Conservation (phyloP, 1,139 yeast species). For the Scheffersomyces titani region DNA sequence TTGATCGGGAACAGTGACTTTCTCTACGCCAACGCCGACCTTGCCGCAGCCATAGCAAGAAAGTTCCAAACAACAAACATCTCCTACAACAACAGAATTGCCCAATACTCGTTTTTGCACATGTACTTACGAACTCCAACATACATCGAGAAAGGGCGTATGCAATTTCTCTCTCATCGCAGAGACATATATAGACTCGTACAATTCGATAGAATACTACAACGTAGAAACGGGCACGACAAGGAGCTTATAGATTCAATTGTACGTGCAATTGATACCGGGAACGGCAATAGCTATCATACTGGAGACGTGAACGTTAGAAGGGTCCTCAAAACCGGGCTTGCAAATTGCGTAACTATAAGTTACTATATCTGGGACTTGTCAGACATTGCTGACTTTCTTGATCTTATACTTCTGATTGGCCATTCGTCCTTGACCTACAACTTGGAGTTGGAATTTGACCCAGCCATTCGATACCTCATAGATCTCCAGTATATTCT, state of each 20-base stretch:
- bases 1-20: background rate
- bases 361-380: conserved; percentile 23
- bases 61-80: conserved; percentile 7
- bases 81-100: conserved; percentile 13
- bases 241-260: background rate
- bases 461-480: conserved; percentile 16
- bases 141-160: conserved; percentile 9
- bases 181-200: conserved; percentile 3
- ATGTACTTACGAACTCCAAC: conserved; percentile 15
- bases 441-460: conserved; percentile 25
- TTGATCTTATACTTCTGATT: conserved; percentile 7
- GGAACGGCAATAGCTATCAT: background rate
- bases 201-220: conserved; percentile 5
- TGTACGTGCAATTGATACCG: background rate
- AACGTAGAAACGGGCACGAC: background rate
- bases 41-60: conserved; percentile 3
- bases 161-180: conserved; percentile 6
- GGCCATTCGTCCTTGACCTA: conserved; percentile 6
- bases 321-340: background rate
- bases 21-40: background rate
- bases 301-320: background rate
- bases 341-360: conserved; percentile 9
- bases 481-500: conserved; percentile 14
- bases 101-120: conserved; percentile 12
- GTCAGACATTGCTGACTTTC: conserved; percentile 16